phyloP scores from a whole-genome alignment of 768 basidiomycete genomes.

The Mycena haematopus region DNA sequence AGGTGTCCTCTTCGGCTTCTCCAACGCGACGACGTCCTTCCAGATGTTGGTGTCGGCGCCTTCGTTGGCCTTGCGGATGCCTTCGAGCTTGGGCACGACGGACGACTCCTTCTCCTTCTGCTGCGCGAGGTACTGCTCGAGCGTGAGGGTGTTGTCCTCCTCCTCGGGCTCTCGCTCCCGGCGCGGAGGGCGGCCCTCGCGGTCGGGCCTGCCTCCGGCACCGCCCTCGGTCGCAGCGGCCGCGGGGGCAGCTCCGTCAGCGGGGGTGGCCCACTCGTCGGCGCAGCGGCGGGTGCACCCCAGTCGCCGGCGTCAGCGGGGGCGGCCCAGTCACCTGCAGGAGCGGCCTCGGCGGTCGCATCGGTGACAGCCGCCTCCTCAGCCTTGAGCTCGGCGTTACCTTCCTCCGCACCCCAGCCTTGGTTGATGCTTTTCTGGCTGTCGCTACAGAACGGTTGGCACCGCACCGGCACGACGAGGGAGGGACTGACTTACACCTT shows the following conservation, averaged over 20 bases:
- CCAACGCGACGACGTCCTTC: conserved; percentile 72
- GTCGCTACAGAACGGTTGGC: conserved; percentile 61
- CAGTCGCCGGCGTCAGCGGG: conserved; percentile 73
- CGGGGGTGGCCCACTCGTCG: conserved; percentile 51
- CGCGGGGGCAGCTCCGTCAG: conserved; percentile 38
- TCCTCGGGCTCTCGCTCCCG: conserved; percentile 76
- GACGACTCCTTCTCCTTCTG: conserved; percentile 66
- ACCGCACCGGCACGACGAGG: not conserved
- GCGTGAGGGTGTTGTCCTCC: conserved; percentile 92
- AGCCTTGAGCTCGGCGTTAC: conserved; percentile 78
- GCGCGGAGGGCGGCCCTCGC: conserved; percentile 46
- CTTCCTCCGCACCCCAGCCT: conserved; percentile 95
- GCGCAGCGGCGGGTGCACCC: conserved; percentile 44
- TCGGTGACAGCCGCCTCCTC: conserved; percentile 81
- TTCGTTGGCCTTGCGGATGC: conserved; percentile 79
- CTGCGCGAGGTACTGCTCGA: conserved; percentile 92
- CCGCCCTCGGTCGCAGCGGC: conserved; percentile 40
- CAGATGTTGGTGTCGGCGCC: conserved; percentile 72
- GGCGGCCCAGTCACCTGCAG: conserved; percentile 55
- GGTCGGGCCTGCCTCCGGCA: conserved; percentile 38
- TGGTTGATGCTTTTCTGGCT: conserved; percentile 94
- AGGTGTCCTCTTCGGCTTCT: conserved; percentile 73
- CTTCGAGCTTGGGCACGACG: conserved; percentile 79
- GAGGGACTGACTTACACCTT: conserved; percentile 64
- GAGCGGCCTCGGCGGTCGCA: conserved; percentile 59